phyloP scores from a whole-genome alignment of 1,284 basidiomycete genomes.

The Leccinum insolens region DNA sequence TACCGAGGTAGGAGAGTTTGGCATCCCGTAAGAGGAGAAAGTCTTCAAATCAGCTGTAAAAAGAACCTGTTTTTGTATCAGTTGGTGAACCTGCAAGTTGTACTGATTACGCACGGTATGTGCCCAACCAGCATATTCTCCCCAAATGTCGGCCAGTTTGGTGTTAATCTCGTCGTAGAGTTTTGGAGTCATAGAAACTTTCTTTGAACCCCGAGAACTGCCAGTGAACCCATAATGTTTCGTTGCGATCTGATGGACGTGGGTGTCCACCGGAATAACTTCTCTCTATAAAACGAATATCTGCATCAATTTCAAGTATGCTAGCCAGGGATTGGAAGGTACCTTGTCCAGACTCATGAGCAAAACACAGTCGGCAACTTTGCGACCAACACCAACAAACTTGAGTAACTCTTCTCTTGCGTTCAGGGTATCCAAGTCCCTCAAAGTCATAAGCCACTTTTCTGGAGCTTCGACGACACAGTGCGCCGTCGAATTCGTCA shows the following conservation, averaged over 20 bases:
- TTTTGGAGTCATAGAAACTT: conserved; percentile 62
- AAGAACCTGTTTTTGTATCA: background rate
- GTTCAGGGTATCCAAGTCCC: conserved; percentile 51
- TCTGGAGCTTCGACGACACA: conserved; percentile 50
- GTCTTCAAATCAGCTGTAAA: background rate
- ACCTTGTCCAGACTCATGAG: conserved; percentile 96
- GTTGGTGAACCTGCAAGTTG: background rate
- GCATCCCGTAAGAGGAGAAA: background rate
- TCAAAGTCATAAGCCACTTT: conserved; percentile 62
- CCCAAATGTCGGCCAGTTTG: background rate
- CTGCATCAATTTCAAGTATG: background rate
- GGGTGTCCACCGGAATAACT: conserved; percentile 91
- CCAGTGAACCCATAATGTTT: conserved; percentile 73
- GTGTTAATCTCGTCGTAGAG: background rate
- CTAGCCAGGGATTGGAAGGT: conserved; percentile 13
- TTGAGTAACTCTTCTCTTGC: conserved; percentile 79
- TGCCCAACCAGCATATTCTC: background rate
- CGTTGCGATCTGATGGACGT: conserved; percentile 85
- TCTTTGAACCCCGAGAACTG: conserved; percentile 59
- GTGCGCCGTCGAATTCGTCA: conserved; percentile 5
- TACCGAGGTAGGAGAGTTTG: background rate
- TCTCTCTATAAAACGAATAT: conserved; percentile 53
- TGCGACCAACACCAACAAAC: conserved; percentile 91
- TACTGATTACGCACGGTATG: background rate
- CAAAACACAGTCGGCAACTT: conserved; percentile 94